Evolutionary conservation across 495 filamentous ascomycete species (phyloP), one percentile per base, ranked within the genome.

Genomic region (Chlorociboria aeruginascens): DNA sequence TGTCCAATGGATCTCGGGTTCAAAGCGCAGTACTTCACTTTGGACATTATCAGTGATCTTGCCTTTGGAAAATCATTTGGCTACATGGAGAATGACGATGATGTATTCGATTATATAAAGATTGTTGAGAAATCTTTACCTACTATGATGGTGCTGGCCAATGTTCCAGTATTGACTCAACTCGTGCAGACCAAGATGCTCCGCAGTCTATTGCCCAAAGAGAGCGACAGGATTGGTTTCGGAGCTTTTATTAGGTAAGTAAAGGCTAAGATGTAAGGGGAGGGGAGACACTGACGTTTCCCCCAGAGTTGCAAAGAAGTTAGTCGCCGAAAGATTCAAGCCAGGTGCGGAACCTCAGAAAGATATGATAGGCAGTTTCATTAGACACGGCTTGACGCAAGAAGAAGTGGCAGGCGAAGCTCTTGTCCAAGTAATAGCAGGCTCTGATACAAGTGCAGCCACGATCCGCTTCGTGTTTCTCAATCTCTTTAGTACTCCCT

Each of bases 41-140:
- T 77, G 7, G 76, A 79, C 45, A 51, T 69, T 1, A 68, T 76
- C 35, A 64, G 64, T 3, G 63, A 62, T 33, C 49, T 73, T 3
- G 65, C 79, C 54, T 72, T 67, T 43, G 57, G 82, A 45, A 36
- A 80, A 46, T 51, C 68, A 51, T 69, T 77, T 64, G 63, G 70
- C 37, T 69, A 71, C 58, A 49, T 74, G 11, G 54, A 32, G 6
- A 51, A 45, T 14, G 71, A 79, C 45, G 47, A 49, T 1, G 76
- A 82, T 53, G 54, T 70, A n/a, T 65, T 69, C 46, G 66, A 66
- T 35, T 77, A 74, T 30, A 54, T 50, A 16, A 29, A 35, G 32
- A 49, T 42, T 11, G 13, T 31, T 35, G 46, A 54, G 20, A 32
- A 40, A 29, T 36, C 36, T 7, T 13, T 54, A n/a, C 41, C 51